Evolutionary conservation across 2,329 filamentous ascomycete genomes (phyloP), one percentile per base, ranked within the genome.

Genomic region (Sclerotinia glacialis): DNA sequence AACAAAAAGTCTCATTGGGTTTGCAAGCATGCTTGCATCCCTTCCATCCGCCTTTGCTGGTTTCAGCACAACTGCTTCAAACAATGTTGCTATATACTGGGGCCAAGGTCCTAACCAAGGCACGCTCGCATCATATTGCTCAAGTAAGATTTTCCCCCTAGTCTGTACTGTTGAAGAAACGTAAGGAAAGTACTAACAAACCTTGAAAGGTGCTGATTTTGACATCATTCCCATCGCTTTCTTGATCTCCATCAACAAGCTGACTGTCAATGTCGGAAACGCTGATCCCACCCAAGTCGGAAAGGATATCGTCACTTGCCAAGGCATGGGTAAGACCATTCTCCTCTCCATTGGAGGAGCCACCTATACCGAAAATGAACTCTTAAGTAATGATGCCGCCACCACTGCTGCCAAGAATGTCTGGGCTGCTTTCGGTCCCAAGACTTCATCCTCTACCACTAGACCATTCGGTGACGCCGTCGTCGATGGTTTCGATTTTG

Each of bases 401-500:
- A 75, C 80, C 26, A 74, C 79, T 1, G 84, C 84, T 1, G 90
- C 89, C 0, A 78, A 88, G 65, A 80, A 83, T 28, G 78, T 93
- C 67, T 93, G 89, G 89, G 80, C 84, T 64, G 88, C 87, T 68
- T 92, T 92, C 75, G 90, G 90, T 2, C 86, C 89, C 5, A 74
- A 77, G 14, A 79, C 77, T 40, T 80, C 77, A 47, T 49, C 49
- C 18, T 77, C 76, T 1, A 79, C 79, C 12, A 80, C 85, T 67
- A 85, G 90, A 16, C 90, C 90, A 1, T 92, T 93, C 75, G 87
- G 87, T 65, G 77, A 79, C 16, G 85, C 86, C 9, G 80, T 85
- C 7, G 78, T 93, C 55, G 89, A 93, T 75, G 90, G 90, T 7
- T 92, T 93, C 76, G 90, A 93, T 77, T 86, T 92, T 70, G 90